Base-by-base conservation (phyloP, 2,329 filamentous ascomycete species). In the Alternaria sp. region DNA sequence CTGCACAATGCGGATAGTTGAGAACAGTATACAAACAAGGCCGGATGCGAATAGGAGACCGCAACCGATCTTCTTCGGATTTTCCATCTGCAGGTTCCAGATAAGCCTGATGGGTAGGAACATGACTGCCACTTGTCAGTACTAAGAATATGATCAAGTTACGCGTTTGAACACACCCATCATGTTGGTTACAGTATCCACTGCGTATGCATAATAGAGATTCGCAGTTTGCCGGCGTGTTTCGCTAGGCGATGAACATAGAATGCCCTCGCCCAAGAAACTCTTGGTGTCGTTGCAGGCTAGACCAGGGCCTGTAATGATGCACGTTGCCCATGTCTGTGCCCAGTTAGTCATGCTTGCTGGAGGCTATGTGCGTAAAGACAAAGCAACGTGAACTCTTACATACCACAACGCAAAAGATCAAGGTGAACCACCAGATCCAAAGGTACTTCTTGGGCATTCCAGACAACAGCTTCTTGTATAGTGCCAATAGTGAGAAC, bases 401-500 rank as follows among this genome's bases (percentile, higher is more conserved):
- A 66, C 74, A 68, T 59, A 81, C 79, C 66, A 80, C 26, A 13
- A 76, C 40, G 21, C 73, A 78, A 59, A 81, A 80, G 1, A 69
- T 59, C 25, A 79, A 21, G 3, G 81, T 74, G 6, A 58, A 67
- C 78, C 77, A 80, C 81, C 80, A 83, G 49, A 79, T 68, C 26
- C 67, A 74, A 23, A 75, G 69, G 40, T 81, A 79, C 21, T 60
- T 56, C 2, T 66, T 70, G 4, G 62, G 62, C 15, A 81, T 67
- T 2, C 79, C 79, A 8, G 61, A 64, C 53, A 82, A 67, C 15
- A 82, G 65, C 21, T 77, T 73, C 47, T 78, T 78, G 66, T 82
- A 82, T 47, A 83, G 72, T 15, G 77, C 72, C 53, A 83, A 69
- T 32, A 83, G 68, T 6, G 77, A 79, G 21, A 81, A 74, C 62